Percentiles rank a stretch among this genome's conserved stretches.
These are phyloP conservation scores for Luffa acutangula DNA, from an alignment of 306 rosid genomes.

Conservation along the genomic window DNA sequence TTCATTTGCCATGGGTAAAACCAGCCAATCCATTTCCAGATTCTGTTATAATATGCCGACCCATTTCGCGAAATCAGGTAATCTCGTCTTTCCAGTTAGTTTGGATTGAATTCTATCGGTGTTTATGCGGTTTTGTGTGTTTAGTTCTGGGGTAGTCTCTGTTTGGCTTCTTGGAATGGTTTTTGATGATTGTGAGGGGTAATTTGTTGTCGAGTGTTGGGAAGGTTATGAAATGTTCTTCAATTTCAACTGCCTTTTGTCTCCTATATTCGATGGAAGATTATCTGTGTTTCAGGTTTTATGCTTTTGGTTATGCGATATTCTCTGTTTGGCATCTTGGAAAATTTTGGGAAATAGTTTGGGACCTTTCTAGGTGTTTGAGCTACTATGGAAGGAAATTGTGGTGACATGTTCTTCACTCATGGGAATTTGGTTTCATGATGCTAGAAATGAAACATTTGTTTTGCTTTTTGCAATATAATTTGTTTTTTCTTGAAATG, in stretches of 20 bases:
- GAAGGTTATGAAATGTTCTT: neutral
- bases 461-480: neutral
- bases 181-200: neutral
- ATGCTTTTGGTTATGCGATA: neutral
- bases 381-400: neutral
- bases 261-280: neutral
- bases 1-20: conserved; percentile 3
- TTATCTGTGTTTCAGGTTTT: neutral
- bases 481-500: neutral
- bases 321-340: conserved; percentile 12
- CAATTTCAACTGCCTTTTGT: neutral
- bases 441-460: neutral
- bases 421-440: neutral
- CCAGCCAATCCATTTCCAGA: conserved; percentile 17
- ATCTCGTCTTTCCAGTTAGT: neutral
- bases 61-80: conserved; percentile 47
- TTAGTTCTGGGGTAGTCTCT: neutral
- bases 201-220: neutral
- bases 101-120: neutral
- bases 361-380: neutral
- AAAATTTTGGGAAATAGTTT: neutral
- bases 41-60: conserved; percentile 20
- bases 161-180: conserved; percentile 4
- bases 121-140: neutral
- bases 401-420: neutral